Evolutionary conservation across 768 basidiomycete genomes (phyloP).

Genomic region (Suillus discolor): DNA sequence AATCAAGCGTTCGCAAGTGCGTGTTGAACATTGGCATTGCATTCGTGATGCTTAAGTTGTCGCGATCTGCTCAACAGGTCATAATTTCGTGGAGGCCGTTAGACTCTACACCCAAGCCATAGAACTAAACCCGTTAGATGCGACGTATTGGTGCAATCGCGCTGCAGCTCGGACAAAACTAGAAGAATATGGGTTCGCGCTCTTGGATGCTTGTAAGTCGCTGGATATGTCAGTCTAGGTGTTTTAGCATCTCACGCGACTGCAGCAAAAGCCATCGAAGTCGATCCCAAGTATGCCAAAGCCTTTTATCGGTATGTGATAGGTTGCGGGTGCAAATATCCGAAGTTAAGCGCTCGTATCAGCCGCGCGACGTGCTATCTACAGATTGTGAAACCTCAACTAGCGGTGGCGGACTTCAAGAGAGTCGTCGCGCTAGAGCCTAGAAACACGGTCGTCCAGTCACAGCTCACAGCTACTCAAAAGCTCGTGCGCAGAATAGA

Average conservation of each 20-base stretch:
- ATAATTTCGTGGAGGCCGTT: slow-evolving; percentile 78
- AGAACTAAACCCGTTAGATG: slow-evolving; percentile 82
- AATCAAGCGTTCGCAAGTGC: slow-evolving; percentile 84
- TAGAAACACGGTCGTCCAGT: slow-evolving; percentile 75
- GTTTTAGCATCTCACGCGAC: slow-evolving; percentile 11
- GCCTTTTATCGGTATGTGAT: slow-evolving; percentile 75
- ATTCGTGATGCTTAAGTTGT: background rate
- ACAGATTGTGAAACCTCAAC: slow-evolving; percentile 84
- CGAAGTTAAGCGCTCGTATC: slow-evolving; percentile 9
- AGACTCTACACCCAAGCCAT: slow-evolving; percentile 84
- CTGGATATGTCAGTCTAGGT: background rate
- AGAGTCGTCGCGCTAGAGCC: slow-evolving; percentile 85
- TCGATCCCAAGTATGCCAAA: slow-evolving; percentile 91
- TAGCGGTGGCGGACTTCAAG: slow-evolving; percentile 87
- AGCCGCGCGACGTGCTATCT: slow-evolving; percentile 91
- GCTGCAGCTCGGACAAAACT: slow-evolving; percentile 92
- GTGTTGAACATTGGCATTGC: slow-evolving; percentile 21
- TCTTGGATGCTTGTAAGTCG: slow-evolving; percentile 80
- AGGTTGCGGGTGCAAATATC: background rate
- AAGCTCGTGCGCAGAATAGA: slow-evolving; percentile 89
- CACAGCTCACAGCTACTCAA: slow-evolving; percentile 84
- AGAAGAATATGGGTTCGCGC: slow-evolving; percentile 92
- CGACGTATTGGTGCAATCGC: slow-evolving; percentile 93
- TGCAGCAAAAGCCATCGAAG: slow-evolving; percentile 78
- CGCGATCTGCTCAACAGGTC: slow-evolving; percentile 41